Evolutionary conservation across 371 early-diverging fungal species (phyloP), one percentile per base, ranked within the genome.

Genomic region (Mucor racemosus): DNA sequence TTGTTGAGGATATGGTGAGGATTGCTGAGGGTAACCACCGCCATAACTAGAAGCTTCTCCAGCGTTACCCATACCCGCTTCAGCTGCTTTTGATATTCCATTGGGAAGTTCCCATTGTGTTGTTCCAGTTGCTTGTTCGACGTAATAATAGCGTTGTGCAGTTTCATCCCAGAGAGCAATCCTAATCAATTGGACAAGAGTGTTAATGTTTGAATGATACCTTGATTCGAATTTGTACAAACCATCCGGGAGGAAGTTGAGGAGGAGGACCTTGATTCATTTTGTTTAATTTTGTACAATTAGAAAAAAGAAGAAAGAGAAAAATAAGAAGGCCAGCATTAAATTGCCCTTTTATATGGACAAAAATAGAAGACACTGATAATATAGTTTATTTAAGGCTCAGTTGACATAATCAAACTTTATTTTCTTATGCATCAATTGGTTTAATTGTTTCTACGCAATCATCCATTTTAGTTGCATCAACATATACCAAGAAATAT

Each of bases 401-500:
- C 50, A 50, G 50, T 50, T 50, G 50, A 50, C 50, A 50, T 19
- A 11, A 50, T 21, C 10, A 21, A n/a, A 17, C 17, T 44, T 44
- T 44, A 17, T 42, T 42, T 41, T 6, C 11, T 31, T 41, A 59
- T 41, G 15, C 33, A 19, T 21, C 15, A 15, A 5, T 44, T 31
- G n/a, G 34, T 14, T 19, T 54, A 44, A 76, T 63, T 4, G 78
- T 78, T 41, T 79, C 77, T 15, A 80, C 80, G 31, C 66, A 50
- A 0, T 61, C 46, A 55, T 80, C 65, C 7, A 72, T 62, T 31
- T 71, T 67, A 14, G 69, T 58, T n/a, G 66, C 73, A 53, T 74
- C 77, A 7, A 87, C 80, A 67, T 88, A 91, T 0, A 90, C 88
- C 41, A 91, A 74, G 61, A 88, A 87, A 59, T 91, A 92, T 7